Base-by-base conservation (phyloP, 139 green algal genomes). In the Chlamydomonas applanata region DNA sequence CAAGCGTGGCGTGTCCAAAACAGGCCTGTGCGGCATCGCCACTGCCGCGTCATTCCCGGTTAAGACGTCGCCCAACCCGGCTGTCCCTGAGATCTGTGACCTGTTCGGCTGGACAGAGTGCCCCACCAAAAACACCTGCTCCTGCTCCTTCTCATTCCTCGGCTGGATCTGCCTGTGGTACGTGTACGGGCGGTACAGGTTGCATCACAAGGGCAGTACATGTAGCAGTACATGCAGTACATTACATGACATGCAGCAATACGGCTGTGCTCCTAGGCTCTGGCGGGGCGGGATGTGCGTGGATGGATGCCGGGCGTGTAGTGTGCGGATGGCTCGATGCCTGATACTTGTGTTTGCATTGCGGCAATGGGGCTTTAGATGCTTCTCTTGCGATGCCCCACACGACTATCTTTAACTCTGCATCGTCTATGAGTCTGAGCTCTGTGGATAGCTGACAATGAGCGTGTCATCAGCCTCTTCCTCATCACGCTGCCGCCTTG, bases 21-120 rank as follows among this genome's bases (percentile, higher is more conserved):
- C 56, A 17, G 95, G 95, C 14, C 88, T 95, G 70, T 99, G 96
- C 77, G 95, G 92, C 35, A 93, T 99, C 61, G 87, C 92, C 67
- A 88, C 89, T 49, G 73, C 85, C 57, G 83, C 96, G 7, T 96
- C 89, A 5, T 99, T 96, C 87, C 96, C 96, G 9, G 85, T 92
- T 45, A 96, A 96, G 81, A 89, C 79, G 7, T 25, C 53, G 3
- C 24, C 64, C n/a, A 77, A 79, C 40, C 36, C 59, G 40, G 4
- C 32, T 24, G 32, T 67, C 5, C 73, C 71, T 40, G 33, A 77
- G 73, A 83, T 83, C 35, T 84, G 79, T 29, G 79, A 80, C 79
- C 52, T 78, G 2, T 84, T 84, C 69, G 80, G 35, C 82, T 97
- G 81, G 74, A 73, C 79, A 54, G 76, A 82, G 67, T 88, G 83